Conservation (phyloP, 257 asterid species). For the Penstemon davidsonii region DNA sequence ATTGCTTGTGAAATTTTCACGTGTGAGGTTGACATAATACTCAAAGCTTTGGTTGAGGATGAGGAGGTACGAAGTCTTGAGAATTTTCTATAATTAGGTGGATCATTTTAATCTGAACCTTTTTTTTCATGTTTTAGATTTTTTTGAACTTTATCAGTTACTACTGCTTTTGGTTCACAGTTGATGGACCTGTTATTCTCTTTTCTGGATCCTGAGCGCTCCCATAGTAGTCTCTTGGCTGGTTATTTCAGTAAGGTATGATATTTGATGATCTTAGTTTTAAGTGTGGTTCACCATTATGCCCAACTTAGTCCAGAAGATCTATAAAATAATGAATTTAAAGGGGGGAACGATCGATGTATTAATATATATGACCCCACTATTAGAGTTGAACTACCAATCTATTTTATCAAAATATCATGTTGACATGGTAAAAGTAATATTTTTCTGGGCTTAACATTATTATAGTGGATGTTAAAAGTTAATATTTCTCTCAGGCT, state of each 20-base stretch:
- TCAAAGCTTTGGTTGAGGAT: constrained; percentile 81
- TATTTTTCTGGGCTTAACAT: too few relatives aligned
- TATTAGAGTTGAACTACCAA: constrained; percentile 2
- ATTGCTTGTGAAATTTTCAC: constrained; percentile 91
- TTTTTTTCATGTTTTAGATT: too few relatives aligned
- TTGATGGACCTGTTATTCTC: constrained; percentile 81
- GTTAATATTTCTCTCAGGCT: neutral
- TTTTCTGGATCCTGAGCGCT: constrained; percentile 61
- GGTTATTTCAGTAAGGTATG: constrained; percentile 92
- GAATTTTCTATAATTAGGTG: constrained; percentile 12
- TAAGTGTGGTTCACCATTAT: neutral
- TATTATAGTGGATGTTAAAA: neutral
- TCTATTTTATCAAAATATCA: neutral
- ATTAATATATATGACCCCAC: constrained; percentile 1
- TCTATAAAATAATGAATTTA: neutral
- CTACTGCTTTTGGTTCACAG: constrained; percentile 50
- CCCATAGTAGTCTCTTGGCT: constrained; percentile 64
- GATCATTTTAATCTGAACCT: constrained; percentile 1
- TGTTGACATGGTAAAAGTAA: neutral
- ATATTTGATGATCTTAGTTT: neutral
- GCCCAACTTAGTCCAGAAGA: neutral
- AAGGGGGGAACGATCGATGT: neutral
- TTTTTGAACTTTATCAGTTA: constrained; percentile 19
- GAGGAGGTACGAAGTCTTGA: constrained; percentile 53
- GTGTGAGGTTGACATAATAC: constrained; percentile 86